Evolutionary conservation across 768 basidiomycete species (phyloP), one percentile per base, ranked within the genome.

Genomic region (Auriscalpium orientale): DNA sequence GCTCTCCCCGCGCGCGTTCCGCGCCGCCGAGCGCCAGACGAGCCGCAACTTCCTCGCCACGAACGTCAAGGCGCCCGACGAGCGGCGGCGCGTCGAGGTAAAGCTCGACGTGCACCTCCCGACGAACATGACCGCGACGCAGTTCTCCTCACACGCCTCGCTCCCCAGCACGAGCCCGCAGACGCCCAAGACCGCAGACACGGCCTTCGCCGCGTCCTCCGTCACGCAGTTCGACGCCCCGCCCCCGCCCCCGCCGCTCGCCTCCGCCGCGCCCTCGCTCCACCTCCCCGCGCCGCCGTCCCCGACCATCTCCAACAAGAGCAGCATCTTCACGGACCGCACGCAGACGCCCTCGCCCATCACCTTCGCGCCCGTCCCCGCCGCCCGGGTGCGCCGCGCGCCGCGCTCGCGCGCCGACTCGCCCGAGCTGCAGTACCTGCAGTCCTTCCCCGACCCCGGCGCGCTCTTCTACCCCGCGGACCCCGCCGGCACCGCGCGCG

Each of bases 321-420:
- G 38, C 13, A 16, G 8, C 20, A 36, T 33, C 43, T 38, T 40
- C 36, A 21, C 48, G 43, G 43, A 36, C 16, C 57, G 59, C 48
- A 33, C 46, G 15, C 37, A 52, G 18, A 56, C 54, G 2, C 57
- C 60, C 6, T 61, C 60, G 9, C 60, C 60, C 15, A 61, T 61
- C 38, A 22, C 55, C 2, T 61, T 61, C 38, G 57, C 60, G 37
- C 44, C 51, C 22, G 47, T 33, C 12, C 45, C 46, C 12, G 28
- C 28, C 40, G 18, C 16, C 20, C 4, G 7, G 7, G 28, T 28
- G 28, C 28, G 28, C 28, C 28, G 28, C 28, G 28, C 4, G 5
- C 21, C 18, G 15, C 34, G 18, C 38, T 50, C 44, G n/a, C 20
- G 16, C 40, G 36, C 37, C 7, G 13, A 16, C 13, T 18, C n/a